Percentiles rank a stretch among this genome's conserved stretches.
These are phyloP conservation scores for Pezicula rhizophila DNA, from an alignment of 2,329 filamentous ascomycete species.

Conservation along the genomic window DNA sequence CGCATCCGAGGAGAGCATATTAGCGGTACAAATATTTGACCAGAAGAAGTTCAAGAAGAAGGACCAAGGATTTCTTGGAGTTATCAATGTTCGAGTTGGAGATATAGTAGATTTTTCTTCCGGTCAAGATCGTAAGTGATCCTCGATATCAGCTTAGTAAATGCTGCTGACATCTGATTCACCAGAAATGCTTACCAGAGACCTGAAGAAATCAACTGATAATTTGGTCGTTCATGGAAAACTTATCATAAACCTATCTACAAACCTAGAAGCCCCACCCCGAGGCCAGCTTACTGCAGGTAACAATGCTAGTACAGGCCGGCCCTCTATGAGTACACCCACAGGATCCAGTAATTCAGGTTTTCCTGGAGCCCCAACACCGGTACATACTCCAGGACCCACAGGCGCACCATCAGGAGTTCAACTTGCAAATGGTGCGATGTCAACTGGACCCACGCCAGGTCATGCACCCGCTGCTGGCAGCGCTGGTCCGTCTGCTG, in stretches of 20 bases:
- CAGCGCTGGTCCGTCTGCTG: constrained; percentile 21
- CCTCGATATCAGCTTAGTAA: background rate
- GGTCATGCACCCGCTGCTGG: constrained; percentile 28
- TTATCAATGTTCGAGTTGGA: constrained; percentile 94
- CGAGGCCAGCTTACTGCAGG: constrained; percentile 37
- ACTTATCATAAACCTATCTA: constrained; percentile 92
- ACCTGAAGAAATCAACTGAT: constrained; percentile 96
- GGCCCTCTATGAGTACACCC: constrained; percentile 26
- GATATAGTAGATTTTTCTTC: constrained; percentile 87
- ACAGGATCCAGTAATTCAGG: constrained; percentile 22
- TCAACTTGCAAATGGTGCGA: constrained; percentile 23
- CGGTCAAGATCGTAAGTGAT: constrained; percentile 76
- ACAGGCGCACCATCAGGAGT: constrained; percentile 16
- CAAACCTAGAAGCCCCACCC: constrained; percentile 71
- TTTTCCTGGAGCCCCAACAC: constrained; percentile 26
- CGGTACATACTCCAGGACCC: constrained; percentile 26
- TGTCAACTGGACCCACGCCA: constrained; percentile 25
- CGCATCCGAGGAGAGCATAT: constrained; percentile 90
- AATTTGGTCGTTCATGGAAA: constrained; percentile 97
- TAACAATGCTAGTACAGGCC: constrained; percentile 22
- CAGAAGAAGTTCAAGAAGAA: constrained; percentile 99
- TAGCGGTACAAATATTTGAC: constrained; percentile 97
- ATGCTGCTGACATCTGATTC: constrained; percentile 2
- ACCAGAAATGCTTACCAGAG: constrained; percentile 89
- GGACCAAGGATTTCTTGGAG: constrained; percentile 96